These are phyloP conservation scores for Dothideomycetidae sp. DNA, from an alignment of 2,329 filamentous ascomycete species.

Conservation along the genomic window DNA sequence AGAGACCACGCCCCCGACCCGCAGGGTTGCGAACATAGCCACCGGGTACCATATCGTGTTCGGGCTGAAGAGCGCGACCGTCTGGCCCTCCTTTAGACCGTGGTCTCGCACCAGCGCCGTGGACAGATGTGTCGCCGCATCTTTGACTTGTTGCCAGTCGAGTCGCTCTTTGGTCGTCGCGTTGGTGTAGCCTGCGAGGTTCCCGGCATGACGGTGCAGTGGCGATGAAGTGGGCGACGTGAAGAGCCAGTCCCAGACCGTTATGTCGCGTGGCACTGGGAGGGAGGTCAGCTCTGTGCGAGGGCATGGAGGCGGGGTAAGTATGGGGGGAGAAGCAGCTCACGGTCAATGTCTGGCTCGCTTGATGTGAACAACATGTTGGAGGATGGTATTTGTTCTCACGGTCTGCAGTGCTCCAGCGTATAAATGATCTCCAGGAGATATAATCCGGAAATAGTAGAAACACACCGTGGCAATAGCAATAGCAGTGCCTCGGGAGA, in stretches of 20 bases:
- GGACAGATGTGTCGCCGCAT: constrained; percentile 43
- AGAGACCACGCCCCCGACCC: constrained; percentile 41
- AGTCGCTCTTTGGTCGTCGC: constrained; percentile 45
- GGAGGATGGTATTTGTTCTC: too few species aligned
- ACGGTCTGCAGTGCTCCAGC: too few species aligned
- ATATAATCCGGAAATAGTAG: too few species aligned
- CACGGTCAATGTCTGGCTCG: constrained; percentile 27
- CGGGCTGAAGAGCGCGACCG: constrained; percentile 46
- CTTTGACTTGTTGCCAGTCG: constrained; percentile 43
- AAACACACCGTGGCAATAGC: too few species aligned
- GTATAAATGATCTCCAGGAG: too few species aligned
- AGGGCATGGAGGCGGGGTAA: constrained; percentile 7
- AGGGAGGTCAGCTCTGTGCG: background rate
- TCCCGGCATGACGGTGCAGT: constrained; percentile 25
- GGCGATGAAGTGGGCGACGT: constrained; percentile 39
- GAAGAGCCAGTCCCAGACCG: constrained; percentile 50
- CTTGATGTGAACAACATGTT: constrained; percentile 24
- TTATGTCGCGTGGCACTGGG: constrained; percentile 38
- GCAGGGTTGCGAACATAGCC: constrained; percentile 42
- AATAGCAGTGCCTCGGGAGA: too few species aligned
- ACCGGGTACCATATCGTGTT: constrained; percentile 55
- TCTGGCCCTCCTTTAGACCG: constrained; percentile 40
- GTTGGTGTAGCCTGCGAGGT: constrained; percentile 40
- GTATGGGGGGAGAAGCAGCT: background rate
- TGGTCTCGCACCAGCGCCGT: constrained; percentile 44